Conservation (phyloP, 2,329 filamentous ascomycete genomes). For the Fusarium subglutinans region DNA sequence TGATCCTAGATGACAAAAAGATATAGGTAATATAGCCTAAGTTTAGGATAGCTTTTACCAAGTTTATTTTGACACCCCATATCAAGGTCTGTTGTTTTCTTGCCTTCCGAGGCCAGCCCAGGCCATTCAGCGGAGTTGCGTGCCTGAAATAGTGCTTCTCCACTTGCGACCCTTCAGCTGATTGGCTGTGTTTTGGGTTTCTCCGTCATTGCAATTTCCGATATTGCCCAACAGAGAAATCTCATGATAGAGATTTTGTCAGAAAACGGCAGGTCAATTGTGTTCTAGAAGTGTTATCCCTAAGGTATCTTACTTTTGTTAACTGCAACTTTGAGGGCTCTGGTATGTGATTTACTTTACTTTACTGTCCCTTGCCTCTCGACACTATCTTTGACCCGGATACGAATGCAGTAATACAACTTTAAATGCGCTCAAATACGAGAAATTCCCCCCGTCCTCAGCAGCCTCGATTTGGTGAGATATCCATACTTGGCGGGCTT, state of each 20-base stretch:
- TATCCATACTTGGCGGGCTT: not conserved
- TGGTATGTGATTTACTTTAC: not conserved
- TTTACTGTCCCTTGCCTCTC: not conserved
- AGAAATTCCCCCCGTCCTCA: not conserved
- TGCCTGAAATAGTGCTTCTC: slow-evolving; percentile 24
- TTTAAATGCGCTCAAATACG: slow-evolving; percentile 12
- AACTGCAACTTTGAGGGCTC: not conserved
- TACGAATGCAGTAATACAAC: slow-evolving; percentile 9
- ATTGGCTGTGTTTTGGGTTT: slow-evolving; percentile 31
- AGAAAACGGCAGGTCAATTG: slow-evolving; percentile 18
- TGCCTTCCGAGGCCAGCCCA: not conserved
- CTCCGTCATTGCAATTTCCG: slow-evolving; percentile 40
- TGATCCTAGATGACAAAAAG: too few species aligned
- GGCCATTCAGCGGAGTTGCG: slow-evolving; percentile 22
- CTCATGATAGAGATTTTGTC: slow-evolving; percentile 4
- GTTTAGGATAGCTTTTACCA: too few species aligned
- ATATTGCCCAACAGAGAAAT: not conserved
- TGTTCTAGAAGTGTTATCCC: not conserved
- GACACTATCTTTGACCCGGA: not conserved
- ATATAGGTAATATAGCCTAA: too few species aligned
- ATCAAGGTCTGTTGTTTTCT: too few species aligned
- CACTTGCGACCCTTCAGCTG: not conserved
- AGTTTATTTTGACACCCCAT: too few species aligned
- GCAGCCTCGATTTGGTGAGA: not conserved
- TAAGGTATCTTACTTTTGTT: not conserved